These are phyloP conservation scores for Botrytis pseudocinerea DNA, from an alignment of 2,329 filamentous ascomycete species.

Conservation along the genomic window DNA sequence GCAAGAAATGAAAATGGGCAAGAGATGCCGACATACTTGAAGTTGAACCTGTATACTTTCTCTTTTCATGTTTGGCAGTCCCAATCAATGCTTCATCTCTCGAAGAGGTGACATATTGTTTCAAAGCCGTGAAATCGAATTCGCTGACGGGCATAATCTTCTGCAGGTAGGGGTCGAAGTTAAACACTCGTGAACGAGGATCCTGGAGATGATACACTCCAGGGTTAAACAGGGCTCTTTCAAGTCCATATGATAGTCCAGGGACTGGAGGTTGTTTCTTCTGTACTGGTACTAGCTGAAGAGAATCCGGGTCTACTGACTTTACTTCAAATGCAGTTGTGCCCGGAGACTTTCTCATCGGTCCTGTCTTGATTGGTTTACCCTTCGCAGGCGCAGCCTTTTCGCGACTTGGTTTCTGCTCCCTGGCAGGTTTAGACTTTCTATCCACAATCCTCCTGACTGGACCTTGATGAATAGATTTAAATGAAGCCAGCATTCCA, in stretches of 20 bases:
- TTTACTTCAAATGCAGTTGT: slow-evolving; percentile 33
- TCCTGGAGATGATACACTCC: slow-evolving; percentile 93
- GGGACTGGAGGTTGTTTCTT: slow-evolving; percentile 38
- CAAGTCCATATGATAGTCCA: slow-evolving; percentile 39
- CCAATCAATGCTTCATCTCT: slow-evolving; percentile 71
- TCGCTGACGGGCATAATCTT: slow-evolving; percentile 90
- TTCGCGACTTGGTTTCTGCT: not conserved
- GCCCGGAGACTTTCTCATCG: slow-evolving; percentile 10
- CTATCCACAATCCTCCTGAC: not conserved
- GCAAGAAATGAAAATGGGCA: slow-evolving; percentile 87
- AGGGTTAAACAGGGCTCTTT: slow-evolving; percentile 82
- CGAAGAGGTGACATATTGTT: slow-evolving; percentile 88
- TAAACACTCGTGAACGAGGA: slow-evolving; percentile 81
- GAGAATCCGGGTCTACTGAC: slow-evolving; percentile 33
- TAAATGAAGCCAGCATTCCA: slow-evolving; percentile 18
- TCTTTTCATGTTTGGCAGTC: slow-evolving; percentile 64
- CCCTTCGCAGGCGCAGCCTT: not conserved
- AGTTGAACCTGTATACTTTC: slow-evolving; percentile 90
- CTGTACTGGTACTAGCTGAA: slow-evolving; percentile 37
- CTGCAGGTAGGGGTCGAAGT: slow-evolving; percentile 93
- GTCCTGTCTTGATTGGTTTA: slow-evolving; percentile 15
- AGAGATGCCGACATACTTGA: slow-evolving; percentile 92
- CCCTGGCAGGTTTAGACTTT: not conserved
- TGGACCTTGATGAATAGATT: slow-evolving; percentile 11
- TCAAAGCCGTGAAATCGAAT: slow-evolving; percentile 87